These are phyloP conservation scores for Microdochium trichocladiopsis DNA, from an alignment of 2,329 filamentous ascomycete species.

Conservation along the genomic window DNA sequence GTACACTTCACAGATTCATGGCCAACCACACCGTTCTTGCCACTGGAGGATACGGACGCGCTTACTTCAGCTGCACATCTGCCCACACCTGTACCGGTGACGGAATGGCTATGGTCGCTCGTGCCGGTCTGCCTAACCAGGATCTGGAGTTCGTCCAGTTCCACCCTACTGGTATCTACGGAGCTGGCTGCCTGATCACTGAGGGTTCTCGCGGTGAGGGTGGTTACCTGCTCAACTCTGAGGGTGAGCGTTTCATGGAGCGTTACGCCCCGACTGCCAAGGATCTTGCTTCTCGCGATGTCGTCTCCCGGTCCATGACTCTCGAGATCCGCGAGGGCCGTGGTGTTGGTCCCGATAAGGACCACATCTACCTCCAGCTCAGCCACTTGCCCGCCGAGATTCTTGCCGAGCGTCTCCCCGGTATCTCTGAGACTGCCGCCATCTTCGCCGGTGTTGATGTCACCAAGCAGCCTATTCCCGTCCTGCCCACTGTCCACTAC, in stretches of 20 bases:
- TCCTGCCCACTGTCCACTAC: constrained; percentile 96
- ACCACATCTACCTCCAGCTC: constrained; percentile 97
- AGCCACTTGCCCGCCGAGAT: constrained; percentile 90
- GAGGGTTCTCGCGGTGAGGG: constrained; percentile 97
- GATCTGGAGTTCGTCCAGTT: constrained; percentile 99
- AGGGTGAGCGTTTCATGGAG: constrained; percentile 99
- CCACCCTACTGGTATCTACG: constrained; percentile 98
- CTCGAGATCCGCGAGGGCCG: constrained; percentile 96
- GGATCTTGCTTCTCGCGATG: constrained; percentile 93
- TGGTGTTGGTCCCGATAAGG: constrained; percentile 94
- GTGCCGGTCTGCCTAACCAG: constrained; percentile 95
- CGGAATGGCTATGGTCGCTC: constrained; percentile 98
- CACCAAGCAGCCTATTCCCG: constrained; percentile 92
- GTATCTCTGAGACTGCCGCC: constrained; percentile 96
- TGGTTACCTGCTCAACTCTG: constrained; percentile 93
- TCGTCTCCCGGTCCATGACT: constrained; percentile 96
- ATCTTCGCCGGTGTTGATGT: constrained; percentile 98
- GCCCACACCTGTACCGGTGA: constrained; percentile 98
- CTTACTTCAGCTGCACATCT: constrained; percentile 97
- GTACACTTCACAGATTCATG: constrained; percentile 93
- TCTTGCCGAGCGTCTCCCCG: constrained; percentile 90
- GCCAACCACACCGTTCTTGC: constrained; percentile 95
- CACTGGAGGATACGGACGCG: constrained; percentile 94
- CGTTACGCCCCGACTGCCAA: constrained; percentile 96
- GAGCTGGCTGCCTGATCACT: constrained; percentile 94